Conservation (phyloP, 805 yeast species). For the Lipomyces lipofer region DNA sequence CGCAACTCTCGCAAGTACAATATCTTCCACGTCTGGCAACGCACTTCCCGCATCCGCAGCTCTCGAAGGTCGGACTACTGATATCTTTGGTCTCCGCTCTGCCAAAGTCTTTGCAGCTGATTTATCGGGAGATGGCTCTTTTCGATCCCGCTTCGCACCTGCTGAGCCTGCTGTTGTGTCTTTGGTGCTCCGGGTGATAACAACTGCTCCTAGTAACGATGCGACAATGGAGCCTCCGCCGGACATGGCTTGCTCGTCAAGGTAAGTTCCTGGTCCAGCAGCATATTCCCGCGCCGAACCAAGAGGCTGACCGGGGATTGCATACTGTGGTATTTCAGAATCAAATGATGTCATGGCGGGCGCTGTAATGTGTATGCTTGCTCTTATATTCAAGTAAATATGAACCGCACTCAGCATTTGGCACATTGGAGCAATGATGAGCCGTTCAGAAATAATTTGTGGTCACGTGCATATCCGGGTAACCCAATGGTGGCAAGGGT, state of each 20-base stretch:
- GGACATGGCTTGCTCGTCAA: conserved; percentile 11
- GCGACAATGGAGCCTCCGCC: conserved; percentile 17
- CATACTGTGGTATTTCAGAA: conserved; percentile 13
- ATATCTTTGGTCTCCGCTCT: conserved; percentile 34
- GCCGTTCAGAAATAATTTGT: too few species aligned
- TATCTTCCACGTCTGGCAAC: conserved; percentile 76
- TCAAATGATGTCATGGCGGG: too few species aligned
- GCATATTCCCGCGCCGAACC: conserved; percentile 25
- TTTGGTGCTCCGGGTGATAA: conserved; percentile 11
- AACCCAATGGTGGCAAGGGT: too few species aligned
- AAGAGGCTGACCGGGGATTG: conserved; percentile 30
- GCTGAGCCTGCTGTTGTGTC: background rate
- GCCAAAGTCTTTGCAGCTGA: conserved; percentile 20
- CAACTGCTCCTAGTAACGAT: conserved; percentile 18
- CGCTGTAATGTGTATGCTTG: too few species aligned
- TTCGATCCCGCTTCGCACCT: conserved; percentile 5
- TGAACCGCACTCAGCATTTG: too few species aligned
- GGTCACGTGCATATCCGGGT: too few species aligned
- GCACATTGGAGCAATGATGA: too few species aligned
- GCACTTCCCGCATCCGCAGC: conserved; percentile 25
- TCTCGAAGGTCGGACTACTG: conserved; percentile 39
- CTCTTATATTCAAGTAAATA: too few species aligned
- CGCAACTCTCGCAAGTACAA: conserved; percentile 74
- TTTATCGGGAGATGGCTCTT: conserved; percentile 16
- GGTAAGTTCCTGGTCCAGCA: conserved; percentile 28